Conservation (phyloP, 2,329 filamentous ascomycete species). For the Colletotrichum neosansevieriae region DNA sequence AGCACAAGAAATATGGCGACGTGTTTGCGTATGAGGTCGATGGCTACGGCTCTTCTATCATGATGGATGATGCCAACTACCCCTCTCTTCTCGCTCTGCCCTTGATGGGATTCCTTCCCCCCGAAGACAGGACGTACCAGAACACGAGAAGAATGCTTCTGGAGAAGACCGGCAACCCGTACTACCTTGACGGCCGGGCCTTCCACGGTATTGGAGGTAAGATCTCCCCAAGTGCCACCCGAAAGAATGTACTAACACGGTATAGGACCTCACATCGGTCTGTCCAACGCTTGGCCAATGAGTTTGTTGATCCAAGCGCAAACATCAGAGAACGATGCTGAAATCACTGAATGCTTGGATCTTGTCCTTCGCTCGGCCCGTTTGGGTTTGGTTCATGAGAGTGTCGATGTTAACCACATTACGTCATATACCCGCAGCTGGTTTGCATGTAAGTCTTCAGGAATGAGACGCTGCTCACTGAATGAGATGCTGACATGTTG, state of each 20-base stretch:
- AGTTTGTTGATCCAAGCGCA: conserved; percentile 90
- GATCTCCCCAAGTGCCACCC: conserved; percentile 41
- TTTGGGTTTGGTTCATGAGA: conserved; percentile 91
- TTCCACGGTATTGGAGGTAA: conserved; percentile 91
- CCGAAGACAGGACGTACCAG: conserved; percentile 78
- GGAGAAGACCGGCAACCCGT: conserved; percentile 83
- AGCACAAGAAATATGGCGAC: conserved; percentile 78
- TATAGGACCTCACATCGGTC: conserved; percentile 76
- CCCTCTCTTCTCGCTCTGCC: conserved; percentile 84
- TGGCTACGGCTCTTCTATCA: conserved; percentile 82
- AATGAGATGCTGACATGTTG: conserved; percentile 7
- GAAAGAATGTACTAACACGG: neutral
- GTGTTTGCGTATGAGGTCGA: conserved; percentile 92
- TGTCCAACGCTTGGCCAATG: conserved; percentile 98
- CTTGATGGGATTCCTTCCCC: conserved; percentile 78
- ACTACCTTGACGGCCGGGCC: conserved; percentile 80
- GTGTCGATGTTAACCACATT: conserved; percentile 80
- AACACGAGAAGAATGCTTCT: conserved; percentile 88
- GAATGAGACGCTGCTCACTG: neutral
- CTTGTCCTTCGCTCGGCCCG: conserved; percentile 80
- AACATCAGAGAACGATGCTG: conserved; percentile 84
- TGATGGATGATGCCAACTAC: conserved; percentile 93
- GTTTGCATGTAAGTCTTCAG: conserved; percentile 78
- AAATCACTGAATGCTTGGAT: conserved; percentile 80
- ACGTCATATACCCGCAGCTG: conserved; percentile 84